Evolutionary conservation across 140 eudicot species (phyloP), one percentile per base, ranked within the genome.

Genomic region (Oenanthe javanica): DNA sequence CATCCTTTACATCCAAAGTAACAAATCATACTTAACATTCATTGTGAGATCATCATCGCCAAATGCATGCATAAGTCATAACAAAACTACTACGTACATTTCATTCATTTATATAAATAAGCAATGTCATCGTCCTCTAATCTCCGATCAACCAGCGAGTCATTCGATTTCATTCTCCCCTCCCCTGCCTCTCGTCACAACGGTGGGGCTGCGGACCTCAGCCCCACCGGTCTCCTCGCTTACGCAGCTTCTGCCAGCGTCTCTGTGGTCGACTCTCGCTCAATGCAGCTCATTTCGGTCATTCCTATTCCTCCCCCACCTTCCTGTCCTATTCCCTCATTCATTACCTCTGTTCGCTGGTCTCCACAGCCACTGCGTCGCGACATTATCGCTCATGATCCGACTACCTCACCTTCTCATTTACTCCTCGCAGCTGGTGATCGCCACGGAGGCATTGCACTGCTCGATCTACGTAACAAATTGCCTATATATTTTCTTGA

Each of bases 171-270:
- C 83, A 90, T 89, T 87, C 86, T 94, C n/a, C 98, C 97, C 1
- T 92, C 91, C 61, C 98, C 98, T 23, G 96, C 97, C 1, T 88
- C 96, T 27, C 91, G 93, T 79, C 85, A 76, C 93, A 94, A 94
- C 82, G 88, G 86, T 84, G 96, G 93, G 23, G 81, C 98, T 25
- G 85, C 87, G 80, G 95, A 90, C 86, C 87, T 92, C 84, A 83
- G 86, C 64, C 61, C 94, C 76, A 72, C 94, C 79, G 93, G 92
- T 43, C 95, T 90, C 64, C 91, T 90, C 78, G 96, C 96, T 9
- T 92, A 86, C 86, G 96, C 93, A 80, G 83, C 97, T 87, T 96
- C 93, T 81, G 88, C 95, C 88, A 82, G 89, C 76, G 81, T 92
- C 74, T 77, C 91, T 75, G 80, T 92, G 61, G 76, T 94, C 77